These are phyloP conservation scores for Phycomyces blakesleeanus DNA, from an alignment of 192 early-diverging fungal species.

Conservation along the genomic window DNA sequence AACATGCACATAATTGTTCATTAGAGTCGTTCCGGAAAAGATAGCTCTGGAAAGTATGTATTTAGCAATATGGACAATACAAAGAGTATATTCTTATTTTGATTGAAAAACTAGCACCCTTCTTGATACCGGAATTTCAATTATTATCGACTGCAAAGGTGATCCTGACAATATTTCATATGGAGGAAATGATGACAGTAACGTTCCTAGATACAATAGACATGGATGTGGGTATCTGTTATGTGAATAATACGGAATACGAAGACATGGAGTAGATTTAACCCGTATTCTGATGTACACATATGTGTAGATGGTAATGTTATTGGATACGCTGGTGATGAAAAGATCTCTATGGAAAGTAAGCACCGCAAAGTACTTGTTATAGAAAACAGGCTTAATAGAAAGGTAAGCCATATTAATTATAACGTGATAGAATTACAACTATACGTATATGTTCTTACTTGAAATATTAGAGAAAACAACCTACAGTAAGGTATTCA, in stretches of 20 bases:
- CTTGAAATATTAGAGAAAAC: background rate
- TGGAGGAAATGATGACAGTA: conserved; percentile 1
- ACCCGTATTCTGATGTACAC: background rate
- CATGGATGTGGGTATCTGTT: background rate
- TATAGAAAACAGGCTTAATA: conserved; percentile 3
- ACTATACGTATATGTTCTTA: background rate
- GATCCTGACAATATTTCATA: background rate
- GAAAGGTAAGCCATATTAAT: conserved; percentile 8
- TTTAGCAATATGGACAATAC: background rate
- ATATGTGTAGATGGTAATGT: conserved; percentile 19
- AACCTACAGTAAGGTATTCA: conserved; percentile 12
- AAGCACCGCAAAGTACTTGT: conserved; percentile 20
- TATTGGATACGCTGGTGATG: conserved; percentile 16
- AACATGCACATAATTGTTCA: no score
- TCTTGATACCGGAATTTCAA: background rate
- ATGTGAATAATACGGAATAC: background rate
- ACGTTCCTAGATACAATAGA: background rate
- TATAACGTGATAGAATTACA: background rate
- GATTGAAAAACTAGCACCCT: background rate
- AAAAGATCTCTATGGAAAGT: conserved; percentile 28
- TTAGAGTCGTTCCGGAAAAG: no score
- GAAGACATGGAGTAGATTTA: background rate
- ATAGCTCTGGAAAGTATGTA: no score
- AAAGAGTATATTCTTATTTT: background rate
- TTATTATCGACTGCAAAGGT: conserved; percentile 1